Evolutionary conservation across 495 filamentous ascomycete species (phyloP), one percentile per base, ranked within the genome.

Genomic region (Lepraria neglecta): DNA sequence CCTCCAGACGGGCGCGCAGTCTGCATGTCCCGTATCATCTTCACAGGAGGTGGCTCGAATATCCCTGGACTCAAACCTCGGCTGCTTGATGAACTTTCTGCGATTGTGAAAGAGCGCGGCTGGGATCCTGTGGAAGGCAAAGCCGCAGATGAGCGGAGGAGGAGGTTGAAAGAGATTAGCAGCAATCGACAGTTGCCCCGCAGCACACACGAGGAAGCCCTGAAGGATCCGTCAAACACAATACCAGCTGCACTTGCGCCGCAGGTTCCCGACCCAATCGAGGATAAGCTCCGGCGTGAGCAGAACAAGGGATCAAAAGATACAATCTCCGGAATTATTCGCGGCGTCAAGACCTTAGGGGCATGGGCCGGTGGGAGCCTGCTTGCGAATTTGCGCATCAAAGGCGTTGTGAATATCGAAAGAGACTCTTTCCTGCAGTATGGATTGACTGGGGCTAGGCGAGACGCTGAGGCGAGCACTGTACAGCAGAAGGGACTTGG

Each of bases 311-410:
- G 74, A 11, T 69, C 68, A 0, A 72, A 73, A 9, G 75, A 78
- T 0, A 67, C 66, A 12, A 67, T 80, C 51, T 74, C 80, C 19
- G 90, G 88, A 7, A 70, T 81, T 19, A 72, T 96, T 27, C 82
- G 89, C 3, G 88, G 86, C 17, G 76, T 97, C 14, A 88, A 95
- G 67, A 90, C 87, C 6, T 75, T 97, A 0, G 94, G 94, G 0
- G 77, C 90, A 6, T 98, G 94, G 92, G 84, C 85, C 42, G 94
- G 94, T 19, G 91, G 86, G 5, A 96, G 91, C 74, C 69, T 98
- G 56, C 73, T 92, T 3, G 86, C 87, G 0, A 84, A 85, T 55
- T 74, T 96, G 65, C 91, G 91, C 65, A 78, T 94, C 30, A 84
- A 84, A 31, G 87, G 90, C 0, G 75, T 91, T 48, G 85, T 91